These are phyloP conservation scores for Hylodesmum podocarpum DNA, from an alignment of 306 rosid species.

Conservation along the genomic window DNA sequence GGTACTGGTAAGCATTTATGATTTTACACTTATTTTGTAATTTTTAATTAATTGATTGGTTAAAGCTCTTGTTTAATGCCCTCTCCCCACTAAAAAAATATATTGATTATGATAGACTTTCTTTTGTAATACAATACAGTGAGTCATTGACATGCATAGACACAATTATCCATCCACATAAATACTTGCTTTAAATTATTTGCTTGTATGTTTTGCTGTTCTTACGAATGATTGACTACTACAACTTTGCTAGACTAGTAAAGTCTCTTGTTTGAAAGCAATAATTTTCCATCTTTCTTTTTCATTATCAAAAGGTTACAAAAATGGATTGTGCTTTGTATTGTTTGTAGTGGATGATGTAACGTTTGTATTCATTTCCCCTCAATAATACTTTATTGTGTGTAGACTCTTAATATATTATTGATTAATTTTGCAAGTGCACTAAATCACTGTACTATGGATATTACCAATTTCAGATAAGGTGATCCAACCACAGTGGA, in stretches of 20 bases:
- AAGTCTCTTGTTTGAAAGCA: not conserved
- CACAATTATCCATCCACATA: not conserved
- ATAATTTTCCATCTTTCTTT: not conserved
- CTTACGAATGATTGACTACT: not conserved
- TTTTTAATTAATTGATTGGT: conserved; percentile 8
- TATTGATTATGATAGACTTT: not conserved
- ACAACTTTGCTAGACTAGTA: not conserved
- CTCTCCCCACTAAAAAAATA: not conserved
- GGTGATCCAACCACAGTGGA: conserved; percentile 58
- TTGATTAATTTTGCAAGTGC: not conserved
- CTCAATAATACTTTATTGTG: not conserved
- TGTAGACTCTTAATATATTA: not conserved
- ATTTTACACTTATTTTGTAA: not conserved
- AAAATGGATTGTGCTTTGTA: not conserved
- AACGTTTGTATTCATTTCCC: not conserved
- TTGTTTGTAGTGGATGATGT: not conserved
- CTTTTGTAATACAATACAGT: not conserved
- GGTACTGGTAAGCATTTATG: conserved; percentile 42
- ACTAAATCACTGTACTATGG: not conserved
- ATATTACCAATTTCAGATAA: conserved; percentile 44
- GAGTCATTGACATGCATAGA: not conserved
- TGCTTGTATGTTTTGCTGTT: not conserved
- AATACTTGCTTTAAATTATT: not conserved
- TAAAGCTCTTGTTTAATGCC: not conserved
- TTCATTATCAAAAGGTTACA: not conserved